These are phyloP conservation scores for Arthrobotrys conoides DNA, from an alignment of 2,329 filamentous ascomycete species.

Conservation along the genomic window DNA sequence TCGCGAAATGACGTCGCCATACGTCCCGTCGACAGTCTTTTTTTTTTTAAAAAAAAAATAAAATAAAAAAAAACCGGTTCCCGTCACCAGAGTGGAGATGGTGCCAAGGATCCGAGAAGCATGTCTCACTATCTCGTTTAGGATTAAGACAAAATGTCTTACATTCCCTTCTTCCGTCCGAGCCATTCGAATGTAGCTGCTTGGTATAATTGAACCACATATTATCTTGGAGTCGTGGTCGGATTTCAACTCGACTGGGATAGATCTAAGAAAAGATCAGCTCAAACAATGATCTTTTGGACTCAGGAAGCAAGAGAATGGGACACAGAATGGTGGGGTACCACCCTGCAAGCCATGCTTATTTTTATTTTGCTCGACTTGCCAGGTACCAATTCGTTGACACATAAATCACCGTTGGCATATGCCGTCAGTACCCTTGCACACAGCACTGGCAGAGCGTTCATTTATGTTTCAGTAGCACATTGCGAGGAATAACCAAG, in stretches of 20 bases:
- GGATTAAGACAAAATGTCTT: constrained; percentile 56
- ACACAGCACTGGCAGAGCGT: neutral
- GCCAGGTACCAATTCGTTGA: constrained; percentile 29
- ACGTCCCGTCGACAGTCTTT: constrained; percentile 14
- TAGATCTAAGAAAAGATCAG: constrained; percentile 52
- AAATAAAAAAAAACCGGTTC: constrained; percentile 27
- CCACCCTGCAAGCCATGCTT: constrained; percentile 51
- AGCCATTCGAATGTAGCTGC: neutral
- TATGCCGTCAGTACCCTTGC: constrained; percentile 17
- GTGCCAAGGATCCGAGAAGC: constrained; percentile 44
- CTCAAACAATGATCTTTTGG: constrained; percentile 11
- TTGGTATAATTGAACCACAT: constrained; percentile 23
- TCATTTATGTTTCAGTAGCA: constrained; percentile 32
- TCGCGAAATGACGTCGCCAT: constrained; percentile 53
- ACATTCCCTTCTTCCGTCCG: constrained; percentile 34
- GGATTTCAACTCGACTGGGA: constrained; percentile 33
- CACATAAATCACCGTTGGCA: constrained; percentile 44
- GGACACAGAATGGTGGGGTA: constrained; percentile 24
- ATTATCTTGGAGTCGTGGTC: constrained; percentile 16
- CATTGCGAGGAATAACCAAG: constrained; percentile 22
- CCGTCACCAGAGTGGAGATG: constrained; percentile 7
- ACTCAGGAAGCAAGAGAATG: constrained; percentile 1
- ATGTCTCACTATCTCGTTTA: constrained; percentile 57
- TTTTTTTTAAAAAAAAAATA: too few relatives aligned
- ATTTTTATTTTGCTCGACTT: constrained; percentile 36